These are phyloP conservation scores for Stephanocyclus meneghinianus DNA, from an alignment of 352 stramenopile species.

Conservation along the genomic window DNA sequence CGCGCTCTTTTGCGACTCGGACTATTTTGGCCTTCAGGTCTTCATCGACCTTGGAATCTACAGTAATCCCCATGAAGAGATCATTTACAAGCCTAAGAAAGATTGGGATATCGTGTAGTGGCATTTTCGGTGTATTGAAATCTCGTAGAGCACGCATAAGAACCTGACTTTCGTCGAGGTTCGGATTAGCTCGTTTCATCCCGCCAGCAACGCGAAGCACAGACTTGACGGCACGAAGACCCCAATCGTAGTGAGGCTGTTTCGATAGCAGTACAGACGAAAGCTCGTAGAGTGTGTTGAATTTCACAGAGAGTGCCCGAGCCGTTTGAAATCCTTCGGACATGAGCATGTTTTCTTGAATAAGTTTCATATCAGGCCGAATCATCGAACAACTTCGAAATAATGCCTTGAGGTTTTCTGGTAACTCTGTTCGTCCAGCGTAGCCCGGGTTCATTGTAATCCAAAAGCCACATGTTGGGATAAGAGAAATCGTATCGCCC, in stretches of 20 bases:
- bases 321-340: slow-evolving; percentile 93
- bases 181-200: slow-evolving; percentile 87
- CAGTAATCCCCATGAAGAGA: slow-evolving; percentile 92
- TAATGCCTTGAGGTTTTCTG: slow-evolving; percentile 94
- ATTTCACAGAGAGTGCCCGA: slow-evolving; percentile 91
- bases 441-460: slow-evolving; percentile 98
- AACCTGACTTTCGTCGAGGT: slow-evolving; percentile 89
- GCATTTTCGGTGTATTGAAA: slow-evolving; percentile 94
- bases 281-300: slow-evolving; percentile 91
- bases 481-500: slow-evolving; percentile 92
- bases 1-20: slow-evolving; percentile 87
- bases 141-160: slow-evolving; percentile 94
- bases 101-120: slow-evolving; percentile 89
- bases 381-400: slow-evolving; percentile 96
- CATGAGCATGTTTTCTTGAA: slow-evolving; percentile 96
- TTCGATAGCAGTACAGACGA: slow-evolving; percentile 93
- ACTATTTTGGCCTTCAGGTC: slow-evolving; percentile 90
- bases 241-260: slow-evolving; percentile 95
- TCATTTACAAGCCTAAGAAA: slow-evolving; percentile 92
- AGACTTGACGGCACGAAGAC: slow-evolving; percentile 92
- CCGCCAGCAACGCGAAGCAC: slow-evolving; percentile 92
- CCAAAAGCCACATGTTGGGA: slow-evolving; percentile 94
- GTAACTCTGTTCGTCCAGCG: slow-evolving; percentile 92
- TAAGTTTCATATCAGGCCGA: slow-evolving; percentile 91
- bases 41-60: slow-evolving; percentile 92